These are phyloP conservation scores for Helminthosporium solani DNA, from an alignment of 2,329 filamentous ascomycete genomes.

Conservation along the genomic window DNA sequence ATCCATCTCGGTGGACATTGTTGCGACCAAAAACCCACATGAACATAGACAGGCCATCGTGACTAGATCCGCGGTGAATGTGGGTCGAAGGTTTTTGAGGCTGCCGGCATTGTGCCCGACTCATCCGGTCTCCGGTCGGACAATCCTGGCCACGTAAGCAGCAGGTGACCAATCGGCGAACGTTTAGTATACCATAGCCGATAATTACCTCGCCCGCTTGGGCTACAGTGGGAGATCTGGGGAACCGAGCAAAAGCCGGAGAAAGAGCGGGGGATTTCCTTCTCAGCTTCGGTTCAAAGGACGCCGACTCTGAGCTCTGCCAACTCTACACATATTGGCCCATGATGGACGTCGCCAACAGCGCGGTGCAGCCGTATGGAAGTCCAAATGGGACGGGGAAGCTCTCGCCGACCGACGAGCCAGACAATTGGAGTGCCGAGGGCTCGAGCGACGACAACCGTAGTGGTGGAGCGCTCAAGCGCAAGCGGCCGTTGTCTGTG, in stretches of 20 bases:
- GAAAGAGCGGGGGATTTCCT: constrained; percentile 13
- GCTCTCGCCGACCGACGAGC: constrained; percentile 31
- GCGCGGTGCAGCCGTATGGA: constrained; percentile 27
- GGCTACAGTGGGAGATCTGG: constrained; percentile 15
- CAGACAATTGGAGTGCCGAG: constrained; percentile 39
- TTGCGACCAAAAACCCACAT: constrained; percentile 23
- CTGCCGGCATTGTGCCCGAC: neutral
- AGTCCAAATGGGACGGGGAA: constrained; percentile 35
- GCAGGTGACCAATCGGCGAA: constrained; percentile 17
- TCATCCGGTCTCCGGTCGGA: neutral
- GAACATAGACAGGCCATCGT: constrained; percentile 12
- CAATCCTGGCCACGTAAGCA: constrained; percentile 9
- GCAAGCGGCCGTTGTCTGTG: constrained; percentile 54
- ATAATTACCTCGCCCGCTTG: constrained; percentile 8
- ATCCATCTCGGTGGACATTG: constrained; percentile 33
- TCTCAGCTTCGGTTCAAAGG: constrained; percentile 17
- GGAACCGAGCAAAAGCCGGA: constrained; percentile 19
- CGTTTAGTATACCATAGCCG: constrained; percentile 6
- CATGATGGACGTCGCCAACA: constrained; percentile 33
- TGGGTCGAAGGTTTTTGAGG: neutral
- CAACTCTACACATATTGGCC: constrained; percentile 12
- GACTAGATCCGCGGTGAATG: constrained; percentile 12
- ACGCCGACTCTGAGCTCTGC: constrained; percentile 8
- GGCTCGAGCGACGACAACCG: constrained; percentile 46
- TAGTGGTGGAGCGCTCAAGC: constrained; percentile 45